phyloP scores from a whole-genome alignment of 495 filamentous ascomycete genomes.

The Tuber calosporum region DNA sequence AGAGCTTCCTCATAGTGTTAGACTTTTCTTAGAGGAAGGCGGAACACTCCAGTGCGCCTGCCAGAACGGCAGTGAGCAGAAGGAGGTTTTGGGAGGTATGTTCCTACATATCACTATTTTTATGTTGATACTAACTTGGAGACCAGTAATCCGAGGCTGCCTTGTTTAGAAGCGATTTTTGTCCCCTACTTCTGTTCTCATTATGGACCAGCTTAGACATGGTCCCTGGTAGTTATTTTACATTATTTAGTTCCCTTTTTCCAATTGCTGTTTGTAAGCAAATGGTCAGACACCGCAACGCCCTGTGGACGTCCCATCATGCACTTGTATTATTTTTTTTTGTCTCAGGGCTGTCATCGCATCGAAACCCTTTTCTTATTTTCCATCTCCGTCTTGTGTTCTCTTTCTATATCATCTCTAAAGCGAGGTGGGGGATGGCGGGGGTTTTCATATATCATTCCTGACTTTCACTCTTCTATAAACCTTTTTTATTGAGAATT shows the following conservation, averaged over 20 bases:
- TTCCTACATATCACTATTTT: neutral
- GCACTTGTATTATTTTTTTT: neutral
- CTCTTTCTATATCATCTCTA: neutral
- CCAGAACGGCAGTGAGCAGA: slow-evolving; percentile 40
- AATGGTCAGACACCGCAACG: neutral
- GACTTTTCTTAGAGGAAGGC: slow-evolving; percentile 36
- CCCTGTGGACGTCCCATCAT: slow-evolving; percentile 5
- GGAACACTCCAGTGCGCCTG: slow-evolving; percentile 41
- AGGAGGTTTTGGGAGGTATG: slow-evolving; percentile 36
- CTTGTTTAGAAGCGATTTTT: slow-evolving; percentile 23
- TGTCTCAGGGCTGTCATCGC: neutral
- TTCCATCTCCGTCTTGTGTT: neutral
- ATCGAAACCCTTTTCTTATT: slow-evolving; percentile 10
- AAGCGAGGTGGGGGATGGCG: neutral
- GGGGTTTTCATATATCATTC: neutral
- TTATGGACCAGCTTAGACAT: neutral
- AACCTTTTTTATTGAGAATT: neutral
- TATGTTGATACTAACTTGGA: neutral
- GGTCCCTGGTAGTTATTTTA: slow-evolving; percentile 17
- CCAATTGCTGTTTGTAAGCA: neutral
- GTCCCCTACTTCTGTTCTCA: slow-evolving; percentile 6
- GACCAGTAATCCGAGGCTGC: slow-evolving; percentile 31
- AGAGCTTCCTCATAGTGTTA: slow-evolving; percentile 41
- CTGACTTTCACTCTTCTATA: neutral
- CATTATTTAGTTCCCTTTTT: slow-evolving; percentile 24